Evolutionary conservation across 192 early-diverging fungal species (phyloP).

Genomic region (Podila verticillata): DNA sequence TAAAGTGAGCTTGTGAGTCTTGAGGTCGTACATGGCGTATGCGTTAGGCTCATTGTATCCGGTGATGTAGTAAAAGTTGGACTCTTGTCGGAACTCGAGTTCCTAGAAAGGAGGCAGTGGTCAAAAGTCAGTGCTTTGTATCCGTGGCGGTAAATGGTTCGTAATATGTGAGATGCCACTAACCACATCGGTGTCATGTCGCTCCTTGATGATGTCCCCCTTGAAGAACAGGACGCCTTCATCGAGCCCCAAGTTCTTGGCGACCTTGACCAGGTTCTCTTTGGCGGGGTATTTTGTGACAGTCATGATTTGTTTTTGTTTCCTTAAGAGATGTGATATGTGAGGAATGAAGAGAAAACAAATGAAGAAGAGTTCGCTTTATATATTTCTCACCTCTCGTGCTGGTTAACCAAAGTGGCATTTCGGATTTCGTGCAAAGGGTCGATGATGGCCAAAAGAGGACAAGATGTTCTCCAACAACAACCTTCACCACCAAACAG

Average conservation of each 20-base stretch:
- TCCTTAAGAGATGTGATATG: no score
- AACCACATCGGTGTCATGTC: conserved; percentile 82
- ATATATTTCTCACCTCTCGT: no score
- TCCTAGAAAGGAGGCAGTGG: conserved; percentile 59
- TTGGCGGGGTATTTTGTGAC: conserved; percentile 66
- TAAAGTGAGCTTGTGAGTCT: conserved; percentile 68
- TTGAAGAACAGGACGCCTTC: conserved; percentile 72
- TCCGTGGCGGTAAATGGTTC: neutral
- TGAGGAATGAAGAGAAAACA: no score
- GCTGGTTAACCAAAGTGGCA: no score
- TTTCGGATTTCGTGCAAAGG: no score
- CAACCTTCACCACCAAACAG: no score
- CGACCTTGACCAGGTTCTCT: conserved; percentile 67
- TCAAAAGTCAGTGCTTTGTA: conserved; percentile 8
- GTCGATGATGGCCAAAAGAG: no score
- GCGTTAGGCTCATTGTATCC: conserved; percentile 83
- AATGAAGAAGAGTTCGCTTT: no score
- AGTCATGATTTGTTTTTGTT: conserved; percentile 6
- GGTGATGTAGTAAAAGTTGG: conserved; percentile 90
- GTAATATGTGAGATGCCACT: neutral
- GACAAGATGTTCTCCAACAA: no score
- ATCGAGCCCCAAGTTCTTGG: conserved; percentile 61
- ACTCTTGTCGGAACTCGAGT: conserved; percentile 84
- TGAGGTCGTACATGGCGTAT: conserved; percentile 76
- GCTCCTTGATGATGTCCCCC: conserved; percentile 66